Base-by-base conservation (phyloP, 2,329 filamentous ascomycete species). In the Aureobasidium sp. region DNA sequence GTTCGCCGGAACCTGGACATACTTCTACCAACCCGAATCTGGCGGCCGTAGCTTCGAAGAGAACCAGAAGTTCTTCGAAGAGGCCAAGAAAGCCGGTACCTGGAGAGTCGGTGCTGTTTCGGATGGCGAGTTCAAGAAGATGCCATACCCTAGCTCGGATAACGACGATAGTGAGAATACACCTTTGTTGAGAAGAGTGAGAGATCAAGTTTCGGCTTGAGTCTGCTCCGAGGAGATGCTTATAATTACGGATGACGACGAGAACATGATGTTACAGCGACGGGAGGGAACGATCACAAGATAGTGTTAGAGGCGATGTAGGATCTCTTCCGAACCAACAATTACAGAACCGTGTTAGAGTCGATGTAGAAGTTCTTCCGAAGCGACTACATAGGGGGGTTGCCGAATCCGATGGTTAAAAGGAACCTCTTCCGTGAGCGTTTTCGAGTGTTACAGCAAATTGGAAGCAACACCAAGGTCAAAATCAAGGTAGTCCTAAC, bases 21-120 rank as follows among this genome's bases (percentile, higher is more conserved):
- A 76, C 66, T 63, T 79, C 1, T 79, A 77, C 61, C 69, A 73
- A 8, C 83, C 83, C 0, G 83, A 85, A 69, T 83, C 77, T 15
- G 83, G 83, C 0, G 81, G 82, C 0, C 69, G 84, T 30, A 81
- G 77, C 53, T 86, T 85, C 64, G 82, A 85, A 64, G 83, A 84
- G 66, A 86, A 85, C 64, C 80, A 83, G 68, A 73, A 78, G 59
- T 85, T 84, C 71, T 86, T 85, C 66, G 73, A 76, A 57, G 77
- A 73, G 62, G 83, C 83, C 3, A 73, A 72, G 48, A 75, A 83
- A 49, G 75, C 76, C 2, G 76, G 76, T 4, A 80, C 73, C 3
- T 86, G 83, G 83, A 71, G 74, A 32, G 83, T 86, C 1, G 69
- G 67, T 29, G 80, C 78, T 63, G 79, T 86, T 7, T 73, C 77